Evolutionary conservation across 1,139 yeast genomes (phyloP), one percentile per base, ranked within the genome.

Genomic region (Hanseniaspora gamundiae): DNA sequence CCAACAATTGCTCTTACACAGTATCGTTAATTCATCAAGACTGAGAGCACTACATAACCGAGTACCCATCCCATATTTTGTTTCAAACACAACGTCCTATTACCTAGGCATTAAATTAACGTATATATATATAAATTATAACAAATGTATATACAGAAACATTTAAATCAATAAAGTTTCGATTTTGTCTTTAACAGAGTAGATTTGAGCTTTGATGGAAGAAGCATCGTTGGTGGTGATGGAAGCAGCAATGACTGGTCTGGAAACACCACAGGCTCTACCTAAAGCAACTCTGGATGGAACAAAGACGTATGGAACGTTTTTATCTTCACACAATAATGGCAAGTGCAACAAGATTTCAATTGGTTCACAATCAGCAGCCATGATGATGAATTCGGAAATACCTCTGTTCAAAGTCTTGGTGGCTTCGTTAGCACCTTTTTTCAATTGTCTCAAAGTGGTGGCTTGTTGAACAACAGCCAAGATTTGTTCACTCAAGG

Each of bases 361-460:
- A 64, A 93, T 88, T 60, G 99, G 99, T 70, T 91, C 95, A 59
- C 98, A 86, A 67, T 93, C 98, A 59, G 98, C 99, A 58, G 98
- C 98, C 96, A 93, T 87, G 72, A 93, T 86, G 70, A 93, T 88
- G 77, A 93, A 91, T 73, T 91, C 98, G 59, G 96, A 84, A 63
- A 93, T 91, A 79, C 98, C 98, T 76, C 98, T 86, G 83, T 93
- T 91, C 71, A 91, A 79, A 60, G 98, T 91, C 78, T 93, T 91
- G 73, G 98, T 93, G 60, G 98, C 95, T 73, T 91, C 99, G 69
- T 93, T 91, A 55, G 98, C 98, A 69, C 99, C 99, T 71, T 91
- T 91, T 78, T 93, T 91, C 69, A 91, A 80, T 72, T 93, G 99
- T 75, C 97, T 87, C 69, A 91, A 79, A 73, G 85, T 88, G 61